Percentiles rank a stretch among this genome's conserved stretches.
Evolutionary conservation across 345 rosid species (phyloP).

Genomic region (Linum trigynum): DNA sequence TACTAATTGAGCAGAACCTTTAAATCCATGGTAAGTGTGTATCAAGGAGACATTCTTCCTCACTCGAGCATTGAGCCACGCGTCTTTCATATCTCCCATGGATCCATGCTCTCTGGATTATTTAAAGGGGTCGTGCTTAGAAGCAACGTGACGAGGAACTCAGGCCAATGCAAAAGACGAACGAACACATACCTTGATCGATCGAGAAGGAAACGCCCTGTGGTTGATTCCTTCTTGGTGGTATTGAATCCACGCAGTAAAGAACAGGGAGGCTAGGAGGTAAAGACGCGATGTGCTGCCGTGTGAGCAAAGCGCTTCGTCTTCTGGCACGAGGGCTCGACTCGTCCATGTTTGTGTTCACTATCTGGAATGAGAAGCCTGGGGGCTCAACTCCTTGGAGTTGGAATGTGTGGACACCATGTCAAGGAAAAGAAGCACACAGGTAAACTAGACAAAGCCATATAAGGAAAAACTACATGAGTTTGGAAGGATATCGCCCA

Average conservation of each 20-base stretch:
- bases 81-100: conserved; percentile 90
- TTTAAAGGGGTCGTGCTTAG: conserved; percentile 5
- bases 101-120: conserved; percentile 76
- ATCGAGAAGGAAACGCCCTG: conserved; percentile 87
- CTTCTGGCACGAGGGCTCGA: conserved; percentile 90
- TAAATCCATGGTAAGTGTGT: conserved; percentile 81
- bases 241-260: conserved; percentile 91
- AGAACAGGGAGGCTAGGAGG: conserved; percentile 92
- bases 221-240: conserved; percentile 89
- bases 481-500: conserved; percentile 89
- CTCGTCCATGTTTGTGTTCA: conserved; percentile 90
- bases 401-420: conserved; percentile 80
- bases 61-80: conserved; percentile 72
- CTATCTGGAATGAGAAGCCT: conserved; percentile 90
- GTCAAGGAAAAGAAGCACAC: conserved; percentile 51
- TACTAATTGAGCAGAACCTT: conserved; percentile 33
- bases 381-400: conserved; percentile 89
- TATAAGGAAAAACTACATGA: not conserved
- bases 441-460: conserved; percentile 4
- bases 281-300: conserved; percentile 98
- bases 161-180: not conserved
- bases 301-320: conserved; percentile 93
- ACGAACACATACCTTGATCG: conserved; percentile 63
- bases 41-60: conserved; percentile 70
- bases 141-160: too few relatives aligned